These are phyloP conservation scores for Pleurotus eryngii DNA, from an alignment of 768 basidiomycete genomes.

Conservation along the genomic window DNA sequence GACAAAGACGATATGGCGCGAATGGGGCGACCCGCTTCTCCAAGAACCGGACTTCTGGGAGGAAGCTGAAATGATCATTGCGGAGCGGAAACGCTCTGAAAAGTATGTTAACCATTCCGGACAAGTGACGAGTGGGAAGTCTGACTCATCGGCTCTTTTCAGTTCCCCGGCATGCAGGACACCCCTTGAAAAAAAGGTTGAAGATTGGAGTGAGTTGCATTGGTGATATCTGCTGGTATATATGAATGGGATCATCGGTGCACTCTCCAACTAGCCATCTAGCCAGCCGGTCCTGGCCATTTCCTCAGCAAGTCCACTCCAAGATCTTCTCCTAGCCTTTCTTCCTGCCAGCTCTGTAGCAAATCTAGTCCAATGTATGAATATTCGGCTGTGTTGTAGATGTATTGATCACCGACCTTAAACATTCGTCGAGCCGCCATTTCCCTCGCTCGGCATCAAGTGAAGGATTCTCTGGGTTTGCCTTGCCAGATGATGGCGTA, in stretches of 20 bases:
- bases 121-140: not conserved
- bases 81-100: not conserved
- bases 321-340: conserved; percentile 58
- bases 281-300: conserved; percentile 80
- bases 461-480: conserved; percentile 22
- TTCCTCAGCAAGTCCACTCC: conserved; percentile 70
- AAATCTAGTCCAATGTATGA: conserved; percentile 49
- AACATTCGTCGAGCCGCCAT: conserved; percentile 82
- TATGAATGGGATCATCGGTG: too few species aligned
- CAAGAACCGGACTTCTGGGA: not conserved
- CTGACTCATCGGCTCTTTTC: not conserved
- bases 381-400: not conserved
- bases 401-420: conserved; percentile 45
- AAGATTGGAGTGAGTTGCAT: not conserved
- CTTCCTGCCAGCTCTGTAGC: conserved; percentile 81
- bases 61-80: conserved; percentile 1
- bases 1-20: conserved; percentile 1
- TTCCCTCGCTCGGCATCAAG: conserved; percentile 45
- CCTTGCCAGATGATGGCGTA: conserved; percentile 49
- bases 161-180: not conserved
- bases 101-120: not conserved
- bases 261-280: conserved; percentile 24
- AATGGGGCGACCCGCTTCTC: not conserved
- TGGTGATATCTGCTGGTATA: not conserved
- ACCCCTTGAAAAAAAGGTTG: not conserved